Evolutionary conservation across 352 stramenopile genomes (phyloP).

Genomic region (Pythium sp.): DNA sequence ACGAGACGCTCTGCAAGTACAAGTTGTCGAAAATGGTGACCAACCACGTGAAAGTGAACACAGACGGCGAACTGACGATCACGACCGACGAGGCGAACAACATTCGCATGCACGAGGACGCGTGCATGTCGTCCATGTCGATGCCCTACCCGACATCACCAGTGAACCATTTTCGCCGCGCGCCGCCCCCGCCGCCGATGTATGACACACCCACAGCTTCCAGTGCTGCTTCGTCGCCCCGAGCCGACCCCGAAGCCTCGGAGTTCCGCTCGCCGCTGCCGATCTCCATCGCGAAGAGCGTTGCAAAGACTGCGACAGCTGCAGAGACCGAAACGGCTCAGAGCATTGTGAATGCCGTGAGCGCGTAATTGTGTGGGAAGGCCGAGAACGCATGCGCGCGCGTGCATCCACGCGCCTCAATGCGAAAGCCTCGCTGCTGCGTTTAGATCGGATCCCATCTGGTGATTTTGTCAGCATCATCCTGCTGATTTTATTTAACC

Average conservation of each 20-base stretch:
- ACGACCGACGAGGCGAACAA: constrained; percentile 45
- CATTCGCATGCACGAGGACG: constrained; percentile 47
- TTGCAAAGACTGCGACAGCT: background rate
- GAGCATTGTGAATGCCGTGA: background rate
- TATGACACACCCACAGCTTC: constrained; percentile 25
- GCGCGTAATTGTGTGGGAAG: background rate
- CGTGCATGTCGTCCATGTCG: constrained; percentile 40
- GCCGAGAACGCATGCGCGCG: no score
- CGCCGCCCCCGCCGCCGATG: constrained; percentile 29
- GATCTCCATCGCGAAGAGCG: constrained; percentile 4
- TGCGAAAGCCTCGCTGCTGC: background rate
- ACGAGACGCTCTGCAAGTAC: constrained; percentile 57
- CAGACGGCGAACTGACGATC: constrained; percentile 39
- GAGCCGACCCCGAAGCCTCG: background rate
- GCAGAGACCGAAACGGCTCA: background rate
- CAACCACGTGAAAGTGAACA: constrained; percentile 50
- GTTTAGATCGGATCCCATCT: background rate
- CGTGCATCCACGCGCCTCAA: background rate
- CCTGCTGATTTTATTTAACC: background rate
- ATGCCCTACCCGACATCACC: constrained; percentile 60
- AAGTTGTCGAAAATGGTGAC: constrained; percentile 64
- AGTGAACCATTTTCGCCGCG: constrained; percentile 61
- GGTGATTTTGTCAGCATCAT: background rate
- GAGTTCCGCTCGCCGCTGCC: background rate
- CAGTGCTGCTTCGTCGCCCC: constrained; percentile 33